Evolutionary conservation across 352 stramenopile species (phyloP).

Genomic region (Blastocystis sp.): DNA sequence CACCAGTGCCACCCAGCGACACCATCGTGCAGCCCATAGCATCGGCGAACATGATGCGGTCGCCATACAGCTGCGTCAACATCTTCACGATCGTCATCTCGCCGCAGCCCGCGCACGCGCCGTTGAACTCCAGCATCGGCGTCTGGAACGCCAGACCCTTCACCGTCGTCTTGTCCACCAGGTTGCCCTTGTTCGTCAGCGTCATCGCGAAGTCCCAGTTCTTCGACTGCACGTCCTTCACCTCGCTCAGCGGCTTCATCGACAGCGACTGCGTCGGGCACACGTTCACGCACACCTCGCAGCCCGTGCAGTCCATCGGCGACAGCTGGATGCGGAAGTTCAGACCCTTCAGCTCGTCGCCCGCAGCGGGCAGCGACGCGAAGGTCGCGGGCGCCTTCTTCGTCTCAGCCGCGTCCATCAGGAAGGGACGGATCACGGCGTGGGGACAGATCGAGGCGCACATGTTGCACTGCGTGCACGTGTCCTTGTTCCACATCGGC

Average conservation of each 20-base stretch:
- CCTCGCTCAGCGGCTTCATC: constrained; percentile 77
- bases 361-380: constrained; percentile 76
- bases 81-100: constrained; percentile 79
- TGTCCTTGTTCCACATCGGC: constrained; percentile 76
- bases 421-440: constrained; percentile 79
- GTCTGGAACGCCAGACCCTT: constrained; percentile 79
- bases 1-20: constrained; percentile 78
- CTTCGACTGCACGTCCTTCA: constrained; percentile 75
- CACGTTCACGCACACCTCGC: constrained; percentile 79
- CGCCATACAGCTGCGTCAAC: constrained; percentile 80
- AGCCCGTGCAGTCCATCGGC: constrained; percentile 79
- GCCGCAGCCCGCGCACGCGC: constrained; percentile 79
- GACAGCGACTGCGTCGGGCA: constrained; percentile 79
- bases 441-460: constrained; percentile 79
- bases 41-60: constrained; percentile 80
- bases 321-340: constrained; percentile 79
- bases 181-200: constrained; percentile 78
- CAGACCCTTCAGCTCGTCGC: constrained; percentile 77
- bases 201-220: constrained; percentile 79
- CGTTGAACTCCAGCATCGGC: constrained; percentile 78
- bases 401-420: constrained; percentile 78
- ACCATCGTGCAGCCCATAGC: constrained; percentile 79
- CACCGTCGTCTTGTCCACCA: constrained; percentile 78
- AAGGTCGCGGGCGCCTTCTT: constrained; percentile 78
- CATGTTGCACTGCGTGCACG: constrained; percentile 80